Evolutionary conservation across 1,139 yeast species (phyloP).

Genomic region (Saccharomyces pastorianus): DNA sequence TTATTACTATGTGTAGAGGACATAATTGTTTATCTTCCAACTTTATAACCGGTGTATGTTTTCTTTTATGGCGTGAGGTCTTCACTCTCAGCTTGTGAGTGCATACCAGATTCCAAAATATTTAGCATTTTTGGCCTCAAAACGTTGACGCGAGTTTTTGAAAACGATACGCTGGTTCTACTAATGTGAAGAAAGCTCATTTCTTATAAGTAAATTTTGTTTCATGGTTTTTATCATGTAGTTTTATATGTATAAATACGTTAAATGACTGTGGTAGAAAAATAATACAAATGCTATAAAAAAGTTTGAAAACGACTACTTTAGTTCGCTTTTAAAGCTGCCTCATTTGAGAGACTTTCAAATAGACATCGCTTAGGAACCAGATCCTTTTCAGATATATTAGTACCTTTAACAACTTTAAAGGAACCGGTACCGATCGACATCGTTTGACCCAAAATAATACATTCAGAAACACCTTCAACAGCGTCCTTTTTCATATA

Average conservation of each 20-base stretch:
- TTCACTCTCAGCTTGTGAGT: neutral
- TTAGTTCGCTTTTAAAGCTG: conserved; percentile 12
- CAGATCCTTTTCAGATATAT: conserved; percentile 40
- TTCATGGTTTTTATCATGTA: neutral
- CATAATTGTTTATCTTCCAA: neutral
- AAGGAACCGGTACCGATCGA: conserved; percentile 96
- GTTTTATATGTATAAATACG: neutral
- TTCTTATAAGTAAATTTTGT: neutral
- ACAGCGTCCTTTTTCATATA: conserved; percentile 92
- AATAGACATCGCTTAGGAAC: conserved; percentile 50
- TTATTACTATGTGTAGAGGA: neutral
- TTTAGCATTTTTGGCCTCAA: neutral
- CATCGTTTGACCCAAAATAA: conserved; percentile 96
- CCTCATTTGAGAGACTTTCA: conserved; percentile 41
- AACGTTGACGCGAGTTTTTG: neutral
- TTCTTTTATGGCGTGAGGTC: neutral
- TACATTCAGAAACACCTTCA: conserved; percentile 97
- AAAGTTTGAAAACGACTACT: neutral
- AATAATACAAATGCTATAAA: neutral
- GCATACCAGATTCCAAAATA: neutral
- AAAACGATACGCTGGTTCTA: neutral
- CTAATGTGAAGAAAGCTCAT: neutral
- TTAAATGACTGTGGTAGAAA: neutral
- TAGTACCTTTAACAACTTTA: conserved; percentile 62
- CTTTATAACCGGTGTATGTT: neutral